Percentiles rank a stretch among this genome's conserved stretches.
phyloP scores from a whole-genome alignment of 2,329 filamentous ascomycete genomes.

The Coleophoma cylindrospora region DNA sequence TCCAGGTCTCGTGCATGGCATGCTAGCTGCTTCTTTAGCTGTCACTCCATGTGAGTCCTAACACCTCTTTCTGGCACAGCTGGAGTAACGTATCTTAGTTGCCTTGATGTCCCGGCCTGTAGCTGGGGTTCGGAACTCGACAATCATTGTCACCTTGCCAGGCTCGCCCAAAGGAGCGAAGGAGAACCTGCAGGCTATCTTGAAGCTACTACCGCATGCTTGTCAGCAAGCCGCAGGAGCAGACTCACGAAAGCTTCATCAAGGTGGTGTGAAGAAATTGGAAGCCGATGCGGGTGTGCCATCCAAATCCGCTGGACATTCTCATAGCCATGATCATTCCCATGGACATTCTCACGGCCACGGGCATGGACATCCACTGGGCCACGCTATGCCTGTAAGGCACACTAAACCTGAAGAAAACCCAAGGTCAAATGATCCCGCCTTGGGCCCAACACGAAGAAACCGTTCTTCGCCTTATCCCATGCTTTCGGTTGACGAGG shows the following conservation, averaged over 20 bases:
- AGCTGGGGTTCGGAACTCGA: conserved; percentile 77
- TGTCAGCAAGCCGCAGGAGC: conserved; percentile 82
- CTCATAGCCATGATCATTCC: not conserved
- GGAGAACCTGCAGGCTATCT: conserved; percentile 84
- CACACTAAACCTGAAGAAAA: conserved; percentile 63
- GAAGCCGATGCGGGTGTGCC: conserved; percentile 74
- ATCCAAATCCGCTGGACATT: conserved; percentile 8
- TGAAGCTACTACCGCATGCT: conserved; percentile 93
- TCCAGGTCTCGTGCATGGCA: conserved; percentile 87
- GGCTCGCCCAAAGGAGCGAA: conserved; percentile 93
- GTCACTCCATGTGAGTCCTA: conserved; percentile 78
- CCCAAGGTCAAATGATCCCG: conserved; percentile 55
- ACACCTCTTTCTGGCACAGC: not conserved
- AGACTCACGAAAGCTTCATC: conserved; percentile 75
- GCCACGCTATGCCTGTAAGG: conserved; percentile 58
- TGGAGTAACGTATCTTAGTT: conserved; percentile 48
- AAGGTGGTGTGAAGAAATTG: conserved; percentile 75
- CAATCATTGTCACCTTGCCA: conserved; percentile 82
- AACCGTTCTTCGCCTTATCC: conserved; percentile 86
- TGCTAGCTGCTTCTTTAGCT: conserved; percentile 78
- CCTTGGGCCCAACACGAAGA: conserved; percentile 59
- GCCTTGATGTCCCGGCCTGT: conserved; percentile 95
- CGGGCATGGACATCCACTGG: conserved; percentile 56
- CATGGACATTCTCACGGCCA: conserved; percentile 39
- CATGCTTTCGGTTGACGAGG: conserved; percentile 83